Base-by-base conservation (phyloP, 176 grass and related monocot genomes). In the Avena eriantha region DNA sequence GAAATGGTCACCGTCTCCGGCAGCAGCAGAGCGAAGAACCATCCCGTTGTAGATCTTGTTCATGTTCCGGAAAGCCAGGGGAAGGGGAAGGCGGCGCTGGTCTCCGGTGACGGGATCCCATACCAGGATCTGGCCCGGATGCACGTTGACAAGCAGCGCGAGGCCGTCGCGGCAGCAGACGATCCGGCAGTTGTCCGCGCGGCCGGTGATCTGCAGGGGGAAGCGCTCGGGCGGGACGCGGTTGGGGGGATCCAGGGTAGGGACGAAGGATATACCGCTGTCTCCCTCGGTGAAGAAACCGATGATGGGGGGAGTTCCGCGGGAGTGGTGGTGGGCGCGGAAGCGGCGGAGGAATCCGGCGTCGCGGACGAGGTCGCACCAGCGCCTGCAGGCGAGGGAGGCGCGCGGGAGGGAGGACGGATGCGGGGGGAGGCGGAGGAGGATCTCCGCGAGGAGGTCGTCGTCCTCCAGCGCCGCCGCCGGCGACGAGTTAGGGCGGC, bases 81-180 rank as follows among this genome's bases (percentile, higher is more conserved):
- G 58, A 61, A 72, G 4, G 21, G 1, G 19, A 4, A 74, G 71
- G 71, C n/a, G 71, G 45, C 11, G n/a, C 43, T 74, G 71, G 12
- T 74, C 71, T 11, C 71, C 71, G 71, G 71, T 49, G 71, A 74
- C n/a, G 11, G 71, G 45, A 43, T 74, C 43, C 71, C 71, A 74
- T 7, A 74, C 71, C 41, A 74, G n/a, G 43, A 22, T 23, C 71
- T 74, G 43, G 5, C 13, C n/a, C 11, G n/a, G 45, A 17, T 8
- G 45, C 22, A 24, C 46, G 71, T 74, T 74, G 71, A 26, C 22
- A 0, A 74, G n/a, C 12, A 74, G 43, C 2, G 13, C 43, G 43
- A 49, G 70, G 43, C 70, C 70, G 46, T 73, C 43, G 11, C 70
- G 70, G 43, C 70, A 73, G n/a, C 43, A 4, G 43, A 73, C 7